Conservation (phyloP, 192 early-diverging fungal species). For the Dissophora globulifera region DNA sequence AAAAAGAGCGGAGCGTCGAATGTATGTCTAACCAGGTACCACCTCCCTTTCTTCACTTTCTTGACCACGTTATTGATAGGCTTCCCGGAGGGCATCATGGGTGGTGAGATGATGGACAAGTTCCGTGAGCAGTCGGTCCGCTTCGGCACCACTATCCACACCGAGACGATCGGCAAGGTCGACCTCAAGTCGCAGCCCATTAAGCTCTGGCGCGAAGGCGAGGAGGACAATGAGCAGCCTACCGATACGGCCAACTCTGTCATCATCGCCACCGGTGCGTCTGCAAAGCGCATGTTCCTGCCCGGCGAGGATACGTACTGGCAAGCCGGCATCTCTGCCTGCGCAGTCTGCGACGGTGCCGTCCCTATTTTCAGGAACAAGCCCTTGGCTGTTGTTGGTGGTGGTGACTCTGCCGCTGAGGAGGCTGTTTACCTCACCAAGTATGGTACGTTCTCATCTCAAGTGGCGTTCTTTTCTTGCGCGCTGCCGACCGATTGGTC, state of each 20-base stretch:
- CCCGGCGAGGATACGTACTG: constrained; percentile 93
- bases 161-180: constrained; percentile 91
- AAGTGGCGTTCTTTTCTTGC: constrained; percentile 4
- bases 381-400: constrained; percentile 94
- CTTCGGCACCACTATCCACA: constrained; percentile 88
- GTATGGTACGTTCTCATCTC: constrained; percentile 66
- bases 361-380: constrained; percentile 97
- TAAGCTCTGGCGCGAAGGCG: constrained; percentile 87
- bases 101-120: constrained; percentile 87
- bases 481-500: too few species aligned
- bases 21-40: too few species aligned
- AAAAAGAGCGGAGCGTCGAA: too few species aligned
- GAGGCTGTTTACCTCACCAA: constrained; percentile 97
- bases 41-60: not conserved
- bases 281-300: constrained; percentile 92
- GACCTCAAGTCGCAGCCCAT: constrained; percentile 85
- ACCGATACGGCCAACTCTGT: constrained; percentile 84
- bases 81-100: constrained; percentile 92
- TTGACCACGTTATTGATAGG: constrained; percentile 38
- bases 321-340: constrained; percentile 99
- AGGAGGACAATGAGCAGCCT: constrained; percentile 75
- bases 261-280: constrained; percentile 97
- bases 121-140: constrained; percentile 86
- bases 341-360: constrained; percentile 99
- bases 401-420: constrained; percentile 96